Evolutionary conservation across 1,284 basidiomycete genomes (phyloP), one percentile per base, ranked within the genome.

Genomic region (Cystobasidium pallidum): DNA sequence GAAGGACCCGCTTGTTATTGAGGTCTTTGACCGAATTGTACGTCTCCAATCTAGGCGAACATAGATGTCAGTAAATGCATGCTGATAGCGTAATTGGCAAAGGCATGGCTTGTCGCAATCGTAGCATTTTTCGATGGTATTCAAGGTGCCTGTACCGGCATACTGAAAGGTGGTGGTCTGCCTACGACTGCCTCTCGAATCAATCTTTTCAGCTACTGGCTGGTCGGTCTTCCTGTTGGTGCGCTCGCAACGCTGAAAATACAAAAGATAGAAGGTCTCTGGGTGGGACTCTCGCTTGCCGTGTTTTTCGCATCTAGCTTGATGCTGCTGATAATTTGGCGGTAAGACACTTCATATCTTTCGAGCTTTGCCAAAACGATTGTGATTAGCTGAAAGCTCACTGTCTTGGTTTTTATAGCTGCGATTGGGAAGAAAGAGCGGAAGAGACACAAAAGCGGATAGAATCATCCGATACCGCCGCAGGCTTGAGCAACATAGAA

Each of bases 161-260:
- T 63, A 4, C 36, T 71, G n/a, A 63, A 64, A 57, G 68, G 68
- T 30, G 59, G 54, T 49, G 68, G 68, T 19, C 59, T 63, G n/a
- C 68, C 68, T 17, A 52, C 41, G 28, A 63, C 52, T 17, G 68
- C 68, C n/a, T 59, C 68, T 2, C 47, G 61, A 6, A 64, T 71
- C 59, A 71, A 71, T 36, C 49, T 71, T 2, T 43, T 71, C n/a
- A 62, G 57, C 32, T 71, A 71, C 51, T 71, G 68, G 68, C 10
- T 64, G 19, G 21, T 71, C 32, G 68, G 68, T 57, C 68, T 71
- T 10, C 68, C 68, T 2, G n/a, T 71, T 17, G 68, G 68, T 28
- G 61, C 51, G 10, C n/a, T 71, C 4, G 49, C 49, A 10, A 71
- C 68, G 13, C 3, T 62, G 7, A 71, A 71, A 26, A 64, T 61